phyloP scores from a whole-genome alignment of 345 rosid genomes.

The Orychophragmus violaceus region DNA sequence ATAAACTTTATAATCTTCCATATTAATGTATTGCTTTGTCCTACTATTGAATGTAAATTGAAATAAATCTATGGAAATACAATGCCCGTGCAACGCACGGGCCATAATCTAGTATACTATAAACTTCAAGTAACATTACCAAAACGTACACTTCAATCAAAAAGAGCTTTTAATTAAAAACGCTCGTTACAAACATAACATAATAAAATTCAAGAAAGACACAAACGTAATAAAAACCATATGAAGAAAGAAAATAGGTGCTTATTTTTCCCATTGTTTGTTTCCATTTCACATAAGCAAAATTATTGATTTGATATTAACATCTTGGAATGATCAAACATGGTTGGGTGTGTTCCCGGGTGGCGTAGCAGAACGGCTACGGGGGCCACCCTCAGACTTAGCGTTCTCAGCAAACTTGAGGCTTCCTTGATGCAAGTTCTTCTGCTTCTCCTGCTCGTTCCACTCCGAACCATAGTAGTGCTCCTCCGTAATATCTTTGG shows the following conservation, averaged over 20 bases:
- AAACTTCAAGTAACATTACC: no score
- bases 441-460: constrained; percentile 37
- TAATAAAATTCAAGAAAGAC: neutral
- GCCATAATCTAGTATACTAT: no score
- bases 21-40: no score
- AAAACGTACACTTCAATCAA: neutral
- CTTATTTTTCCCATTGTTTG: neutral
- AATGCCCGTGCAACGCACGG: no score
- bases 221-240: neutral
- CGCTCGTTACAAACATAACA: neutral
- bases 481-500: constrained; percentile 33
- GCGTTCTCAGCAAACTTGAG: constrained; percentile 44
- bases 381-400: constrained; percentile 38
- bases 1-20: no score
- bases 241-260: neutral
- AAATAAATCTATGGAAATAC: no score
- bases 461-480: constrained; percentile 45
- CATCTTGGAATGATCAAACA: neutral
- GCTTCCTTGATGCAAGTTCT: constrained; percentile 42
- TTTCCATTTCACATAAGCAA: neutral
- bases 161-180: neutral
- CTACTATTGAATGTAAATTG: no score
- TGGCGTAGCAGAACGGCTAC: constrained; percentile 20
- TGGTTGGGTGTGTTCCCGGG: neutral
- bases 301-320: neutral